Percentiles rank a stretch among this genome's conserved stretches.
phyloP scores from a whole-genome alignment of 2,329 filamentous ascomycete species.

The Curvularia verruculosa region DNA sequence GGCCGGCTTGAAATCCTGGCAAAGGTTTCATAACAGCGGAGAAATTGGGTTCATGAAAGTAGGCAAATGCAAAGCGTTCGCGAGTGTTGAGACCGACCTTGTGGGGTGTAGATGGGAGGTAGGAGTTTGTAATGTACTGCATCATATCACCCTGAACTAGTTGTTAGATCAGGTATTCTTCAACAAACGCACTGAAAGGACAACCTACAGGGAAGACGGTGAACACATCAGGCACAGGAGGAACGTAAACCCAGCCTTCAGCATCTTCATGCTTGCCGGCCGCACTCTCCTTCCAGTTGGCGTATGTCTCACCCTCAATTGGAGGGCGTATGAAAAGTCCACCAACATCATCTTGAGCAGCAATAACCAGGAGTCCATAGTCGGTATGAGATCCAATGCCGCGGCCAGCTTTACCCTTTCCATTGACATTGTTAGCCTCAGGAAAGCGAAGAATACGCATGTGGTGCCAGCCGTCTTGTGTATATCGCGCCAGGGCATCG shows the following conservation, averaged over 20 bases:
- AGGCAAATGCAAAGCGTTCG: constrained; percentile 16
- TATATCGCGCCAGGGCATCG: constrained; percentile 52
- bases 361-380: constrained; percentile 60
- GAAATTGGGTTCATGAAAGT: constrained; percentile 18
- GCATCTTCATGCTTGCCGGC: constrained; percentile 56
- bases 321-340: constrained; percentile 59
- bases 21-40: constrained; percentile 15
- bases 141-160: constrained; percentile 11
- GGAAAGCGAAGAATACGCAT: constrained; percentile 56
- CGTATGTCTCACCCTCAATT: constrained; percentile 48
- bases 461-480: constrained; percentile 60
- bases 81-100: constrained; percentile 17
- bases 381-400: constrained; percentile 62
- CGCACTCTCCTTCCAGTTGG: constrained; percentile 56
- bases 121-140: constrained; percentile 19
- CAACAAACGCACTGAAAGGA: too few species aligned
- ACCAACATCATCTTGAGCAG: constrained; percentile 58
- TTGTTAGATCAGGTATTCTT: neutral
- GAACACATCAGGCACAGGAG: constrained; percentile 53
- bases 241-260: constrained; percentile 57
- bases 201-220: constrained; percentile 54
- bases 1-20: constrained; percentile 9
- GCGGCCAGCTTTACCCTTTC: constrained; percentile 57
- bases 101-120: constrained; percentile 14
- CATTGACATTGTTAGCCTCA: constrained; percentile 50